Base-by-base conservation (phyloP, 2,329 filamentous ascomycete genomes). In the Ophiostoma ips region DNA sequence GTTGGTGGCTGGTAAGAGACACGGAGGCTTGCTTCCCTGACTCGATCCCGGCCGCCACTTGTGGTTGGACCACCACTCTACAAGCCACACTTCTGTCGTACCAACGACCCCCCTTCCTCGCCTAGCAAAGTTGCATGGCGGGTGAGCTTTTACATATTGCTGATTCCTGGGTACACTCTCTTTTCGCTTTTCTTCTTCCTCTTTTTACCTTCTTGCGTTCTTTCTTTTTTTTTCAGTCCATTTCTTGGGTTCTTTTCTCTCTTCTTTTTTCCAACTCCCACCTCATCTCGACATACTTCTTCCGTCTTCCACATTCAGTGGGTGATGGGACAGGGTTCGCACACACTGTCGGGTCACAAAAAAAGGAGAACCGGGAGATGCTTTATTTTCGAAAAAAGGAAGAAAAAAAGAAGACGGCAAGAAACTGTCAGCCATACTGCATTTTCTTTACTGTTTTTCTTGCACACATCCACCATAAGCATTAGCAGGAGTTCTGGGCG, bases 1-100 rank as follows among this genome's bases (percentile, higher is more conserved):
- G 87, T 95, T 80, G 88, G 88, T 73, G 87, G 85, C 70, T 94
- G 86, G 80, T 81, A 85, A 85, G 66, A 80, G 81, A 58, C 66
- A 6, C 16, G 11, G 31, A 10, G 18, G 18, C 43, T 34, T 45
- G 43, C 16, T 16, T 13, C 18, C 61, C 64, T 67, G 56, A 70
- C 65, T 58, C 66, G 57, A 52, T 51, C 50, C 57, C 55, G 52
- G 60, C 64, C 63, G 71, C 65, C 77, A 78, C 75, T 80, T 79
- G 76, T 81, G 70, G 75, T 76, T 76, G 66, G 63, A 68, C 67
- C 67, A 66, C 62, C 60, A 54, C 58, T 56, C 50, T 50, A 43
- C 24, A 28, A 19, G 33, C 34, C 28, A 37, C 8, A 28, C 15
- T 21, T 46, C 13, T 48, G 44, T 45, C 43, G 30, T 19, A 18